Conservation (phyloP, 2,329 filamentous ascomycete species). For the Fusarium poae region DNA sequence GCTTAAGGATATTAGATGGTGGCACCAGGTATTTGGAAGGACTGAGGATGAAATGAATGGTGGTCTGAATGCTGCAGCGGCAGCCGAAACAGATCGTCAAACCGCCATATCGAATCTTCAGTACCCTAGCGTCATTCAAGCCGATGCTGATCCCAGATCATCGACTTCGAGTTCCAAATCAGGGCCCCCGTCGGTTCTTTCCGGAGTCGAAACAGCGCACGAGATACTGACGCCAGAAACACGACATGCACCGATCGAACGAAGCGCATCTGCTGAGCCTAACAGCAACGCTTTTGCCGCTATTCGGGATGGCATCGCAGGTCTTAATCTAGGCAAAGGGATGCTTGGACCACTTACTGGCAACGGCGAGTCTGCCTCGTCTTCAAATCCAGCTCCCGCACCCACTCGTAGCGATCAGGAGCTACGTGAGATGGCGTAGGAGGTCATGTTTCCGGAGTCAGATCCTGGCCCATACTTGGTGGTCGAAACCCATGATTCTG, state of each 20-base stretch:
- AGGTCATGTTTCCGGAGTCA: conserved; percentile 55
- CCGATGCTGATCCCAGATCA: conserved; percentile 47
- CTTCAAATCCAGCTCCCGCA: conserved; percentile 32
- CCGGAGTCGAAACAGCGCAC: conserved; percentile 70
- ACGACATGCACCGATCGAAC: conserved; percentile 55
- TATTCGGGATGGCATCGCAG: conserved; percentile 63
- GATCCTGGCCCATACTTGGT: conserved; percentile 52
- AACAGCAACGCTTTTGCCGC: conserved; percentile 59
- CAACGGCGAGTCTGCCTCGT: conserved; percentile 42
- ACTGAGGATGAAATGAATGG: conserved; percentile 95
- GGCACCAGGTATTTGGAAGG: conserved; percentile 88
- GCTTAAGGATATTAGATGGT: conserved; percentile 87
- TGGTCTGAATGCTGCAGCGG: conserved; percentile 66
- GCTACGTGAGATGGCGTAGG: conserved; percentile 62
- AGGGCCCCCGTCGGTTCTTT: conserved; percentile 66
- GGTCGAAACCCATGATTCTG: conserved; percentile 50
- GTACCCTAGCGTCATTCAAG: conserved; percentile 47
- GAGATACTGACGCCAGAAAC: conserved; percentile 61
- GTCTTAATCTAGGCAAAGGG: conserved; percentile 63
- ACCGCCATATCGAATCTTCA: conserved; percentile 55
- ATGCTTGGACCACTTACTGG: conserved; percentile 55
- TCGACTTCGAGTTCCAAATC: conserved; percentile 54
- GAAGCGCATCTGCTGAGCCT: conserved; percentile 61
- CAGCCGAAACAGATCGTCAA: conserved; percentile 60
- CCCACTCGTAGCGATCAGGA: conserved; percentile 56